Evolutionary conservation across 2,329 filamentous ascomycete genomes (phyloP).

Genomic region (Albifimbria verrucaria): DNA sequence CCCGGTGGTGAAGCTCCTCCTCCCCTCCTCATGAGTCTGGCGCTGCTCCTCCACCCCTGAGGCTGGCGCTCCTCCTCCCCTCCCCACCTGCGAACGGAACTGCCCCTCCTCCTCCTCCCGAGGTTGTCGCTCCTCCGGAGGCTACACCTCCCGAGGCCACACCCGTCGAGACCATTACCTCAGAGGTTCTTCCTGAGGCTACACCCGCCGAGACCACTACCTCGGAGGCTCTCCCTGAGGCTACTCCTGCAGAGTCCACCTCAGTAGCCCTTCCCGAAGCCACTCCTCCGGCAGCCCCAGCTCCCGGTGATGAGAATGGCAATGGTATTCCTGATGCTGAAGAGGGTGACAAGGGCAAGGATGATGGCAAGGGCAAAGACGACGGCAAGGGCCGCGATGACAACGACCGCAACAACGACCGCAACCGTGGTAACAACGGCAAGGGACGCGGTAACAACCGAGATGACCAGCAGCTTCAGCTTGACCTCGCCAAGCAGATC

Average conservation of each 20-base stretch:
- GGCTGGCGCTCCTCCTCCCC: background rate
- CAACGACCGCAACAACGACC: background rate
- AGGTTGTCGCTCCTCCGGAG: background rate
- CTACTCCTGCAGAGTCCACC: background rate
- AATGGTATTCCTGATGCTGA: background rate
- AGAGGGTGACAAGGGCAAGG: conserved; percentile 7
- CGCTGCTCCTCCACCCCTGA: background rate
- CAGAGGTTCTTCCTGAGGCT: background rate
- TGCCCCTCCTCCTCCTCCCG: background rate
- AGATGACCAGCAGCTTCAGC: conserved; percentile 11
- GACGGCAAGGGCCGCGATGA: conserved; percentile 6
- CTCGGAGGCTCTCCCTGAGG: background rate
- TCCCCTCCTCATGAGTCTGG: background rate
- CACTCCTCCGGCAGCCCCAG: background rate
- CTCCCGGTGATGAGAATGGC: background rate
- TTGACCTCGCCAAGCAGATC: conserved; percentile 14
- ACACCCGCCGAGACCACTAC: background rate
- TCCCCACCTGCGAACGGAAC: too few relatives aligned
- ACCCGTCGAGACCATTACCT: background rate
- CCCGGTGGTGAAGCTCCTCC: background rate
- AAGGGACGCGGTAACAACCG: conserved; percentile 9
- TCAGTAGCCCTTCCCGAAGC: background rate
- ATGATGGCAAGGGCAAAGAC: conserved; percentile 2
- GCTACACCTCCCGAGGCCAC: background rate
- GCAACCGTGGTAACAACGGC: conserved; percentile 6